Conservation (phyloP, 2,329 filamentous ascomycete genomes). For the Lecanicillium sp. region DNA sequence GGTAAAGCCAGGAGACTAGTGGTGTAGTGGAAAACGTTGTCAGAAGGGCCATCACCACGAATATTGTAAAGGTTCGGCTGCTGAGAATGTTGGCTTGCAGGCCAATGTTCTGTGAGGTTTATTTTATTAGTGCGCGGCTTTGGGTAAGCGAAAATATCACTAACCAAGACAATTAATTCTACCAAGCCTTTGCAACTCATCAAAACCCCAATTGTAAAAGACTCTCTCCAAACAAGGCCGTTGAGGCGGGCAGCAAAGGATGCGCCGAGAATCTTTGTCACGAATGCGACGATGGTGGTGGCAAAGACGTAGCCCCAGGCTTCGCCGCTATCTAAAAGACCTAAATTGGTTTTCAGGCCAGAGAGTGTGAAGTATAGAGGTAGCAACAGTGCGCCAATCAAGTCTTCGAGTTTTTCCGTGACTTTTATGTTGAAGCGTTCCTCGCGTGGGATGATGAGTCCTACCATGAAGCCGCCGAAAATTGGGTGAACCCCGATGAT, state of each 20-base stretch:
- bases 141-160: conserved; percentile 20
- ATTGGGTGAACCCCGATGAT: conserved; percentile 93
- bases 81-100: conserved; percentile 78
- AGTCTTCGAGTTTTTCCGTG: conserved; percentile 90
- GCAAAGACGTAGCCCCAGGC: conserved; percentile 89
- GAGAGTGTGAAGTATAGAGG: conserved; percentile 93
- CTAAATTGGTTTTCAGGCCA: conserved; percentile 80
- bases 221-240: conserved; percentile 85
- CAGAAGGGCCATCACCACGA: conserved; percentile 87
- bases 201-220: conserved; percentile 75
- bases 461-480: conserved; percentile 86
- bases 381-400: conserved; percentile 75
- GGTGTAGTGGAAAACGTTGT: conserved; percentile 83
- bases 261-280: conserved; percentile 78
- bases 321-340: conserved; percentile 71
- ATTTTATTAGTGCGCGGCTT: neutral
- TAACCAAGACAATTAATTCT: conserved; percentile 86
- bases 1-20: conserved; percentile 66
- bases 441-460: conserved; percentile 84
- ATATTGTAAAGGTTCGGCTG: conserved; percentile 80
- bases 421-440: conserved; percentile 86
- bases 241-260: conserved; percentile 69
- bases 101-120: conserved; percentile 60
- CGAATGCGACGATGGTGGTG: conserved; percentile 74
- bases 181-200: conserved; percentile 98